phyloP scores from a whole-genome alignment of 768 basidiomycete species.

The Auricularia auricula-judae region DNA sequence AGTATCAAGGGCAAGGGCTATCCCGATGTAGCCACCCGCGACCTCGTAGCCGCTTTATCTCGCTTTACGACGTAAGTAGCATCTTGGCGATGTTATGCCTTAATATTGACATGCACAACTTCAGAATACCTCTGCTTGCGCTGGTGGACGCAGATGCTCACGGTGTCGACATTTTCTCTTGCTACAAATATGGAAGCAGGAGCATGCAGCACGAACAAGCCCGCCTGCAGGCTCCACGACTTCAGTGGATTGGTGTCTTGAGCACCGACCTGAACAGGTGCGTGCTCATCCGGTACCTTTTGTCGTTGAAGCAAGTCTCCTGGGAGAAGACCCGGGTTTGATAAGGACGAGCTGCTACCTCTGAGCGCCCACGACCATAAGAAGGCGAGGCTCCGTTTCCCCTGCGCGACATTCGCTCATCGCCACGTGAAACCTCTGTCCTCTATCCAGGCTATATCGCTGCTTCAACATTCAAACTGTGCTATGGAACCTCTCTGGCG shows the following conservation, averaged over 20 bases:
- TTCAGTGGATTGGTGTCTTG: slow-evolving; percentile 75
- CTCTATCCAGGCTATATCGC: background rate
- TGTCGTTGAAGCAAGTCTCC: background rate
- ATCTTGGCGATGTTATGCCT: background rate
- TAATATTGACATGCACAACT: background rate
- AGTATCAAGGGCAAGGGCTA: slow-evolving; percentile 82
- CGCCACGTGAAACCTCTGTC: background rate
- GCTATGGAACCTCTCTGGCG: background rate
- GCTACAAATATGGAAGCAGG: slow-evolving; percentile 73
- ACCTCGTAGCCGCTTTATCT: slow-evolving; percentile 65
- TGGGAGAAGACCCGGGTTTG: slow-evolving; percentile 43
- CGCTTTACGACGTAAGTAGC: slow-evolving; percentile 27
- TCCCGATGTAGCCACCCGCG: slow-evolving; percentile 85
- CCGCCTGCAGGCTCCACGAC: slow-evolving; percentile 52
- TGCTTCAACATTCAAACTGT: background rate
- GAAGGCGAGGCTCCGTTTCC: slow-evolving; percentile 38
- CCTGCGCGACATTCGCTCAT: background rate
- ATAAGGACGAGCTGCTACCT: slow-evolving; percentile 50
- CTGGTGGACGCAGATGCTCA: slow-evolving; percentile 88
- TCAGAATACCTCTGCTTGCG: slow-evolving; percentile 64
- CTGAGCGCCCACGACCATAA: slow-evolving; percentile 61
- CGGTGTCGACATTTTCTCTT: slow-evolving; percentile 84
- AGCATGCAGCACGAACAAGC: slow-evolving; percentile 59
- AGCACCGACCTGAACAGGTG: slow-evolving; percentile 58
- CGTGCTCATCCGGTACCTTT: slow-evolving; percentile 9